Conservation (phyloP, 2,329 filamentous ascomycete species). For the Laburnicola sp. region DNA sequence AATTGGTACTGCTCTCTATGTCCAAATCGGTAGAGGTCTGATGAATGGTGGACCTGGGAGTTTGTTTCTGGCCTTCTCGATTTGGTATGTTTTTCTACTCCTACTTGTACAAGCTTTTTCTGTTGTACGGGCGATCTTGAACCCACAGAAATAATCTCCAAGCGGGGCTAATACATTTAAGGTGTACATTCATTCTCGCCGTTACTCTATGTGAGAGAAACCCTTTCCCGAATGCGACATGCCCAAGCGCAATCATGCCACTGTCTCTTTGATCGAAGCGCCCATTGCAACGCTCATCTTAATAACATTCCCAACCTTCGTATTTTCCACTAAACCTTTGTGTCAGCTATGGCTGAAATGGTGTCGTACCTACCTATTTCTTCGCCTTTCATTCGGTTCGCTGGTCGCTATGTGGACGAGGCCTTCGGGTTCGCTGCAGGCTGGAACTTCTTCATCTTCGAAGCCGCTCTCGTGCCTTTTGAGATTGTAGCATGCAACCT, state of each 20-base stretch:
- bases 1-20: slow-evolving; percentile 68
- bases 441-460: slow-evolving; percentile 75
- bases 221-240: slow-evolving; percentile 27
- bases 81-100: slow-evolving; percentile 51
- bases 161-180: slow-evolving; percentile 24
- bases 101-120: too few relatives aligned
- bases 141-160: too few relatives aligned
- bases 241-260: slow-evolving; percentile 25
- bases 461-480: slow-evolving; percentile 68
- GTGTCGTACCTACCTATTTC: slow-evolving; percentile 76
- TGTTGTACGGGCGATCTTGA: too few relatives aligned
- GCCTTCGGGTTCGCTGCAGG: slow-evolving; percentile 73
- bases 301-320: too few relatives aligned
- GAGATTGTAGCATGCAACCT: slow-evolving; percentile 60
- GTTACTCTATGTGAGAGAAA: slow-evolving; percentile 48
- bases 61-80: slow-evolving; percentile 51
- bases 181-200: slow-evolving; percentile 49
- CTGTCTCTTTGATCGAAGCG: slow-evolving; percentile 3
- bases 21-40: slow-evolving; percentile 51
- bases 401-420: slow-evolving; percentile 73
- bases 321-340: slow-evolving; percentile 21
- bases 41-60: slow-evolving; percentile 53
- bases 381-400: slow-evolving; percentile 77
- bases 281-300: slow-evolving; percentile 20
- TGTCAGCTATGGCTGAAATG: slow-evolving; percentile 68